These are phyloP conservation scores for Brassica juncea DNA, from an alignment of 345 rosid genomes.

Conservation along the genomic window DNA sequence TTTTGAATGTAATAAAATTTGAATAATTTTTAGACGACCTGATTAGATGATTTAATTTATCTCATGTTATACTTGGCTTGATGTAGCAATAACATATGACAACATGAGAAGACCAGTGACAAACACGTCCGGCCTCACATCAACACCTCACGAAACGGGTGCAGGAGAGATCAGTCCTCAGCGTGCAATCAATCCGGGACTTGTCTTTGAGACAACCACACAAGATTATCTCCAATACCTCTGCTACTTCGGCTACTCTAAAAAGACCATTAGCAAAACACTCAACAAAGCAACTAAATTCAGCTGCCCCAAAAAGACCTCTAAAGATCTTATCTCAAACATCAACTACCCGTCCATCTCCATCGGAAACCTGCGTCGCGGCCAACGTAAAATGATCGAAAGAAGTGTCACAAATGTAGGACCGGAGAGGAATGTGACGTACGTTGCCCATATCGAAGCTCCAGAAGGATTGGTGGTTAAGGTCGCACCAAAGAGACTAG, in stretches of 20 bases:
- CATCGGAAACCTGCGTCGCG: constrained; percentile 48
- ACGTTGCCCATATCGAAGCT: constrained; percentile 46
- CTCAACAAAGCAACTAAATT: constrained; percentile 47
- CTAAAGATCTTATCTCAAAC: constrained; percentile 49
- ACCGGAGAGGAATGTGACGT: constrained; percentile 49
- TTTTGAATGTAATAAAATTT: not conserved
- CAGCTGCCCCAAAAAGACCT: constrained; percentile 48
- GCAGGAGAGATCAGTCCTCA: constrained; percentile 67
- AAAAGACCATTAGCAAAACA: constrained; percentile 49
- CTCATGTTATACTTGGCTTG: not conserved
- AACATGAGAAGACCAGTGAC: constrained; percentile 52
- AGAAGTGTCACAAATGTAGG: constrained; percentile 71
- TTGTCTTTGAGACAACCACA: constrained; percentile 62
- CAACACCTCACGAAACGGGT: constrained; percentile 69
- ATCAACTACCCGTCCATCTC: constrained; percentile 82
- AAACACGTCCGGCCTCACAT: constrained; percentile 46
- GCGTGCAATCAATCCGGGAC: constrained; percentile 70
- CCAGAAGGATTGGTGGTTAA: constrained; percentile 60
- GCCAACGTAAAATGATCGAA: constrained; percentile 35
- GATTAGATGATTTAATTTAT: not conserved
- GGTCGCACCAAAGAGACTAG: constrained; percentile 52
- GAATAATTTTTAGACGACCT: not conserved
- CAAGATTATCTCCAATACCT: constrained; percentile 60
- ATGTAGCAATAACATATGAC: constrained; percentile 55
- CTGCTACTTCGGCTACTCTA: constrained; percentile 59